Evolutionary conservation across 2,329 filamentous ascomycete genomes (phyloP), one percentile per base, ranked within the genome.

Genomic region (Waltergamsia citrina): DNA sequence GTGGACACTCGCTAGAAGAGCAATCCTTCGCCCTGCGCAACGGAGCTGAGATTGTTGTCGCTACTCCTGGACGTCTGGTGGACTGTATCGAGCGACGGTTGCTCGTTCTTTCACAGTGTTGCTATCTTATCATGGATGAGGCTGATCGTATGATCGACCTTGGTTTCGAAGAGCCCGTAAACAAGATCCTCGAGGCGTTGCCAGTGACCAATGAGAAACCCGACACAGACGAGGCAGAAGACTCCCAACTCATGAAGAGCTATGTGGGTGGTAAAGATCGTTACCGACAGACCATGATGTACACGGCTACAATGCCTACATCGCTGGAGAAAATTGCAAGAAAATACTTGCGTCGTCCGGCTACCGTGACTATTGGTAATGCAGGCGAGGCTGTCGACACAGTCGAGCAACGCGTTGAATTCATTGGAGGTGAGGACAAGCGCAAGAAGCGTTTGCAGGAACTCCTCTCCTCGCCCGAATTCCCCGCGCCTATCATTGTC

Each of bases 231-330:
- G 85, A 85, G 34, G 92, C 92, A 6, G 92, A 98, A 57, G 75
- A 96, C 51, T 69, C 84, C 0, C 67, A 73, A 37, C 77, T 81
- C n/a, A 96, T 96, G 90, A 81, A 78, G 47, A 72, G 76, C 38
- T 82, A 83, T 48, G 63, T 94, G 2, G 79, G 80, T 34, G 77
- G 77, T 14, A 77, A 78, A 44, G 81, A 87, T 49, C 74, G 83
- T 16, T 96, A 96, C 63, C 72, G 92, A 38, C 90, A 98, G 59
- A 98, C 92, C 0, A 98, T 98, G 92, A 98, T 98, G 92, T 98
- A 96, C 75, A 96, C 92, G 43, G 92, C 92, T 34, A 98, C 92
- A 19, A 98, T 98, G 92, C 88, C 92, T 2, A 65, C 84, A 0
- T 77, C 84, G 0, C 85, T 98, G 12, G 92, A 98, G 55, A 84